Conservation (phyloP, 371 early-diverging fungal genomes). For the Cokeromyces recurvatus region DNA sequence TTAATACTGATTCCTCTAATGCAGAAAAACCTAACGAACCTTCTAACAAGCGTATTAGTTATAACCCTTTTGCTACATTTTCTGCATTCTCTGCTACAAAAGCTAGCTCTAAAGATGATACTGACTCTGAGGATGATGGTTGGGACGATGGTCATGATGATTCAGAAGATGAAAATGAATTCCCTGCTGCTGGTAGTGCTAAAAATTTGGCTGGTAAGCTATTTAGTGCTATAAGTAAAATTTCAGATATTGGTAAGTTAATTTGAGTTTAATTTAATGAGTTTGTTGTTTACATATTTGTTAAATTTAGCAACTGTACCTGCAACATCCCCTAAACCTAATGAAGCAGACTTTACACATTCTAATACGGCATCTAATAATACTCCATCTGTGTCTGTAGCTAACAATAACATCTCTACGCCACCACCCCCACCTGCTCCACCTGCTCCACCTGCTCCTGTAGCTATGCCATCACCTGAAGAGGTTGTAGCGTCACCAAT, state of each 20-base stretch:
- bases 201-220: slow-evolving; percentile 42
- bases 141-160: slow-evolving; percentile 36
- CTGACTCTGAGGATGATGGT: slow-evolving; percentile 35
- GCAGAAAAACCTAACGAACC: slow-evolving; percentile 24
- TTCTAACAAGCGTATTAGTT: slow-evolving; percentile 40
- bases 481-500: background rate
- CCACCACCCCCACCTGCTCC: slow-evolving; percentile 18
- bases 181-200: slow-evolving; percentile 50
- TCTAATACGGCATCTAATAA: background rate
- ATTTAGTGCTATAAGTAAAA: slow-evolving; percentile 36
- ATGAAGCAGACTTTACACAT: slow-evolving; percentile 1
- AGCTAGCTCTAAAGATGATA: slow-evolving; percentile 23
- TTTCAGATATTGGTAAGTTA: slow-evolving; percentile 13
- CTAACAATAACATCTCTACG: background rate
- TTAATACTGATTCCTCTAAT: slow-evolving; percentile 8
- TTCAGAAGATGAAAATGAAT: slow-evolving; percentile 40
- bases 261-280: no score
- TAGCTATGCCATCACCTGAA: slow-evolving; percentile 16
- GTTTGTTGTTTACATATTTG: no score
- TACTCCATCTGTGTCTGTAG: slow-evolving; percentile 5
- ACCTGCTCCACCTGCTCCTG: slow-evolving; percentile 7
- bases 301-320: slow-evolving; percentile 7
- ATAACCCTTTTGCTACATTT: slow-evolving; percentile 49
- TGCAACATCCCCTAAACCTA: slow-evolving; percentile 16
- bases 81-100: slow-evolving; percentile 45